Percentiles rank a stretch among this genome's conserved stretches.
These are phyloP conservation scores for Rhexocercosporidium sp. DNA, from an alignment of 2,329 filamentous ascomycete species.

Conservation along the genomic window DNA sequence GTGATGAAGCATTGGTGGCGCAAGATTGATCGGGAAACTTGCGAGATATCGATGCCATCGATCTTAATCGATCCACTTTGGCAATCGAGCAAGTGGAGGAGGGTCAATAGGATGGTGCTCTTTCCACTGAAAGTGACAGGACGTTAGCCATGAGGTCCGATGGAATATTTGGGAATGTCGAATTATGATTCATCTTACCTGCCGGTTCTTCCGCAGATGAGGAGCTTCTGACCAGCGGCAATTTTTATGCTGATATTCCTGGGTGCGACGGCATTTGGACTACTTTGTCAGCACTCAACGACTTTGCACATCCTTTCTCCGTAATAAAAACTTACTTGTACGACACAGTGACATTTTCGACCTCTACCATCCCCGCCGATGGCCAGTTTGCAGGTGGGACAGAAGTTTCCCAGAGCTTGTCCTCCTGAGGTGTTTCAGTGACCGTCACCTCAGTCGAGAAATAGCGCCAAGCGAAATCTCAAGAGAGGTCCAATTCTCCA, in stretches of 20 bases:
- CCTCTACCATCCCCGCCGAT: conserved; percentile 33
- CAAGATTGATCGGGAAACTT: conserved; percentile 45
- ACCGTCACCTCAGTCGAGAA: conserved; percentile 56
- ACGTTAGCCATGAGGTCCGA: not conserved
- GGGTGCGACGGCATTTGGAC: conserved; percentile 16
- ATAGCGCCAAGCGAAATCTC: conserved; percentile 64
- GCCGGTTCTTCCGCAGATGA: conserved; percentile 51
- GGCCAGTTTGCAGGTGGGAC: conserved; percentile 40
- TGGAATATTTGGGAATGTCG: not conserved
- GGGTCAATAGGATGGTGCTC: conserved; percentile 52
- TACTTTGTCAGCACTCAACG: not conserved
- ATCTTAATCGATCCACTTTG: conserved; percentile 45
- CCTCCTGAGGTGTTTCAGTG: conserved; percentile 46
- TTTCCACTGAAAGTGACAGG: conserved; percentile 44
- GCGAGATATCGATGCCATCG: conserved; percentile 49
- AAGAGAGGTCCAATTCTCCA: conserved; percentile 57
- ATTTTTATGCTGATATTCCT: conserved; percentile 27
- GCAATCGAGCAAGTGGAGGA: conserved; percentile 71
- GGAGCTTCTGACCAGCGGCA: conserved; percentile 51
- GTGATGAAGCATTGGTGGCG: conserved; percentile 47
- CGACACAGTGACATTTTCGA: conserved; percentile 37
- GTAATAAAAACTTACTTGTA: conserved; percentile 28
- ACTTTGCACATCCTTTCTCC: too few relatives aligned
- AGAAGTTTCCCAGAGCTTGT: conserved; percentile 16
- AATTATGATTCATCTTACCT: not conserved